Evolutionary conservation across 805 yeast species (phyloP).

Genomic region (Soucietia sequanensis): DNA sequence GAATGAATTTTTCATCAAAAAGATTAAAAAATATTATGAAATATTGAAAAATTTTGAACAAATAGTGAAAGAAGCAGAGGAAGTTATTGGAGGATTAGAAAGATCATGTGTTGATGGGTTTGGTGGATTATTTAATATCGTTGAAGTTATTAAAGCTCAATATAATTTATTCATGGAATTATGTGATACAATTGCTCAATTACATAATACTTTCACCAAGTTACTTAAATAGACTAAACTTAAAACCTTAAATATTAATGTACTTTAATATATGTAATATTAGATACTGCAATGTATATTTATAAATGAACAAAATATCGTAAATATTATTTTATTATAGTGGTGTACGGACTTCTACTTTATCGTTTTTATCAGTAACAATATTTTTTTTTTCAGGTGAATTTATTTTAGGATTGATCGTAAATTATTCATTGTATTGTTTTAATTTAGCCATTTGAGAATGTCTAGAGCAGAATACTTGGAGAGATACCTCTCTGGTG

Average conservation of each 20-base stretch:
- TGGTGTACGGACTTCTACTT: too few species aligned
- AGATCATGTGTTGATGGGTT: conserved; percentile 37
- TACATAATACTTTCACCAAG: conserved; percentile 39
- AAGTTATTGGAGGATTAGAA: conserved; percentile 46
- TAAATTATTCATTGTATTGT: too few species aligned
- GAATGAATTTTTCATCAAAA: conserved; percentile 52
- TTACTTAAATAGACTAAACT: not conserved
- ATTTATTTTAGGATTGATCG: too few species aligned
- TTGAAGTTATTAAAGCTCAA: conserved; percentile 65
- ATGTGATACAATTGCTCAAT: conserved; percentile 69
- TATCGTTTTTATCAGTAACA: too few species aligned
- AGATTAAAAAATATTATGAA: conserved; percentile 49
- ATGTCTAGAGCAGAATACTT: conserved; percentile 31
- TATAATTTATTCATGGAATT: conserved; percentile 70
- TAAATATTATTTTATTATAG: too few species aligned
- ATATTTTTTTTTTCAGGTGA: too few species aligned
- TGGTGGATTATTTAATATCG: conserved; percentile 45
- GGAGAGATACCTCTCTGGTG: conserved; percentile 24
- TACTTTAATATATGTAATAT: too few species aligned
- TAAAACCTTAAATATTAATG: too few species aligned
- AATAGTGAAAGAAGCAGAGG: conserved; percentile 60
- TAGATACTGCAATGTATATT: too few species aligned
- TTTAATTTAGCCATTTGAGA: not conserved
- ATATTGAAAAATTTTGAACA: conserved; percentile 56
- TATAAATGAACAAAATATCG: too few species aligned